Evolutionary conservation across 1,139 yeast species (phyloP).

Genomic region (Pichia sp.): DNA sequence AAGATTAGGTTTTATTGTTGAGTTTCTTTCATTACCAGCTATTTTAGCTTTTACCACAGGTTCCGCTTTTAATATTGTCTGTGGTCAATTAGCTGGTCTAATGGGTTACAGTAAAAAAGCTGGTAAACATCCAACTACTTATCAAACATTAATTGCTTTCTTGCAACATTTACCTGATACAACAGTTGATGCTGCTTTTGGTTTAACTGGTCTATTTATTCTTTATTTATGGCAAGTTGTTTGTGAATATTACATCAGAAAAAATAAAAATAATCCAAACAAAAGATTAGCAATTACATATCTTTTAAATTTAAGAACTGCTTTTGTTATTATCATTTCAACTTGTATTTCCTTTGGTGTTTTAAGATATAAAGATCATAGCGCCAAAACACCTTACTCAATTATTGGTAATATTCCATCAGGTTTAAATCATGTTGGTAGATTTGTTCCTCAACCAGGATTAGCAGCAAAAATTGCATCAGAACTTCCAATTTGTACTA

Average conservation of each 20-base stretch:
- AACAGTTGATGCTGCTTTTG: conserved; percentile 80
- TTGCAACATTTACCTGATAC: conserved; percentile 65
- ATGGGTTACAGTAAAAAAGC: conserved; percentile 66
- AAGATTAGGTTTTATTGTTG: conserved; percentile 80
- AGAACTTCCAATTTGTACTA: conserved; percentile 78
- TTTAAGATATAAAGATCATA: conserved; percentile 19
- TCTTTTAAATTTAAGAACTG: conserved; percentile 69
- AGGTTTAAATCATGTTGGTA: conserved; percentile 75
- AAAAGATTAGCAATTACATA: conserved; percentile 55
- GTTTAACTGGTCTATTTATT: conserved; percentile 62
- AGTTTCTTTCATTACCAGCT: conserved; percentile 84
- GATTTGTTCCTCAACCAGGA: conserved; percentile 59
- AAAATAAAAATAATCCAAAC: conserved; percentile 41
- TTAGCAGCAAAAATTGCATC: conserved; percentile 58
- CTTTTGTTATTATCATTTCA: conserved; percentile 69
- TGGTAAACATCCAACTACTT: conserved; percentile 71
- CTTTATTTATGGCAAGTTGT: conserved; percentile 64
- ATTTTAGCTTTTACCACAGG: conserved; percentile 95
- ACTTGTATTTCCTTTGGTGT: conserved; percentile 60
- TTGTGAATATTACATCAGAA: conserved; percentile 52
- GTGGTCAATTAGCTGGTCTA: conserved; percentile 81
- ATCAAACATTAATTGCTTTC: conserved; percentile 61
- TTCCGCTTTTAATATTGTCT: conserved; percentile 74
- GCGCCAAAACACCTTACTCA: conserved; percentile 39
- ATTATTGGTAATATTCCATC: conserved; percentile 76